Conservation (phyloP, 1,284 basidiomycete genomes). For the Heliocybe sulcata region DNA sequence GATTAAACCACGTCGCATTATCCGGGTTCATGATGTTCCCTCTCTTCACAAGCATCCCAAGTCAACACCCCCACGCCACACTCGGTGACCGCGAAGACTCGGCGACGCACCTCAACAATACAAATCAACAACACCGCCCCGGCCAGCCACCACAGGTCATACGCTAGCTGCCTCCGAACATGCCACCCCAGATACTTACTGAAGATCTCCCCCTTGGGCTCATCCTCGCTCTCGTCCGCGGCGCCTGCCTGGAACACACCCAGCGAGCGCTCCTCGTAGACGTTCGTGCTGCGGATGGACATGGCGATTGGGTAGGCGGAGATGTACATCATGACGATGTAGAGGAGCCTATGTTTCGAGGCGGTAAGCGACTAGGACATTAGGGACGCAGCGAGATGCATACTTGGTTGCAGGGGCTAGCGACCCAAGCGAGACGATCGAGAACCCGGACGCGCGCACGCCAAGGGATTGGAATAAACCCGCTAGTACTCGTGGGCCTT, state of each 20-base stretch:
- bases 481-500: constrained; percentile 41
- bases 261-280: constrained; percentile 44
- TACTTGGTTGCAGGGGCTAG: constrained; percentile 64
- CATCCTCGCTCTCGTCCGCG: constrained; percentile 42
- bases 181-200: constrained; percentile 56
- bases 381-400: constrained; percentile 13
- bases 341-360: constrained; percentile 47
- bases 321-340: constrained; percentile 72
- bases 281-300: constrained; percentile 77
- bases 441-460: constrained; percentile 72
- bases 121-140: constrained; percentile 44
- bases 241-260: constrained; percentile 54
- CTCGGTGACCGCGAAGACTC: too few relatives aligned
- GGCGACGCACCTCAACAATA: constrained; percentile 46
- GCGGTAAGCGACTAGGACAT: background rate
- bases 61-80: background rate
- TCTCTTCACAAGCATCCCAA: constrained; percentile 18
- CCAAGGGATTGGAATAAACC: constrained; percentile 64
- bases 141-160: constrained; percentile 51
- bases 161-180: constrained; percentile 59
- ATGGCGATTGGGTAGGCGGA: constrained; percentile 49
- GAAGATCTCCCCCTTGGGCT: constrained; percentile 37
- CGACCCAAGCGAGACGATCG: constrained; percentile 53
- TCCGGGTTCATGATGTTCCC: constrained; percentile 44
- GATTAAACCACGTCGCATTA: constrained; percentile 55